A percentile compares a stretch with the other conserved stretches of the same genome.
These are phyloP conservation scores for Trichophyton schoenleinii DNA, from an alignment of 2,329 filamentous ascomycete genomes.

Conservation along the genomic window DNA sequence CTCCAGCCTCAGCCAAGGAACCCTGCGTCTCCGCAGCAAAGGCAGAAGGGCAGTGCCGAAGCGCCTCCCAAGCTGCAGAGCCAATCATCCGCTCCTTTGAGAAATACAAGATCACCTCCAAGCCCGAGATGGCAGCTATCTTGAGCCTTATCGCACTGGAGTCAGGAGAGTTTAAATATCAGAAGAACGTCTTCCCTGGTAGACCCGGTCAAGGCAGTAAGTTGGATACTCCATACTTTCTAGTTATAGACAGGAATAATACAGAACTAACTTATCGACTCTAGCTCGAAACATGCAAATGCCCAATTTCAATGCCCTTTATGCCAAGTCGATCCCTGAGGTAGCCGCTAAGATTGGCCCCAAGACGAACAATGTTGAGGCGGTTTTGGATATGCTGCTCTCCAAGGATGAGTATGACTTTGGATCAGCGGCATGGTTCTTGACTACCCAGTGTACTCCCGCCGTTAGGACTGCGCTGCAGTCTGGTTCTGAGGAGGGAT, in stretches of 20 bases:
- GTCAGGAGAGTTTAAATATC: conserved; percentile 56
- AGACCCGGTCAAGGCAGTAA: conserved; percentile 40
- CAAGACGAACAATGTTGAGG: conserved; percentile 29
- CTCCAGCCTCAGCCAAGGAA: conserved; percentile 38
- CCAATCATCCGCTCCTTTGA: conserved; percentile 45
- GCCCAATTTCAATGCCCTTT: conserved; percentile 42
- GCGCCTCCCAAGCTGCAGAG: conserved; percentile 48
- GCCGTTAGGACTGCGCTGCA: conserved; percentile 35
- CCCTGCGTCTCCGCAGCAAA: conserved; percentile 38
- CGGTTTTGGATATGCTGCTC: conserved; percentile 40
- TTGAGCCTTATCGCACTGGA: conserved; percentile 62
- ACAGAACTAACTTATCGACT: not conserved
- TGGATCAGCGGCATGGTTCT: conserved; percentile 49
- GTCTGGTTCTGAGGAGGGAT: conserved; percentile 39
- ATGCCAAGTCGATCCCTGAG: conserved; percentile 38
- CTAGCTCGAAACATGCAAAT: conserved; percentile 52
- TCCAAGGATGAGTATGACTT: conserved; percentile 40
- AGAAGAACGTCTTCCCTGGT: conserved; percentile 49
- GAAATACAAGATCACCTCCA: conserved; percentile 43
- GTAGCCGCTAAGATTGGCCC: conserved; percentile 26
- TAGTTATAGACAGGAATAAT: not conserved
- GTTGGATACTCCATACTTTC: not conserved
- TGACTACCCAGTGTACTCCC: conserved; percentile 41
- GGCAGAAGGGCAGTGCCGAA: conserved; percentile 49
- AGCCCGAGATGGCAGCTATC: conserved; percentile 55